These are phyloP conservation scores for Neurospora sp. DNA, from an alignment of 2,329 filamentous ascomycete species.

Conservation along the genomic window DNA sequence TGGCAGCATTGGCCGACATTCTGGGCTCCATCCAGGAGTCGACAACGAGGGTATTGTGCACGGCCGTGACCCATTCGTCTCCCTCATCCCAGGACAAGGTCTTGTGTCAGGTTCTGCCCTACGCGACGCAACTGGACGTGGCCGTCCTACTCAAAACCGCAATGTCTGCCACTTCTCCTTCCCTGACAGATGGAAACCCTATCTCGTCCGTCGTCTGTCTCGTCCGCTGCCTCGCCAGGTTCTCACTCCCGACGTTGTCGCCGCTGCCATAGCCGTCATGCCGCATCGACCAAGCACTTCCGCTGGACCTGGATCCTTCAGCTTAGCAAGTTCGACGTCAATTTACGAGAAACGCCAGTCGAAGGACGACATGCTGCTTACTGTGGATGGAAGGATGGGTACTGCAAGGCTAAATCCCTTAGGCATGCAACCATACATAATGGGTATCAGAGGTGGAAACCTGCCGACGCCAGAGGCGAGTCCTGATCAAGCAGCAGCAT, in stretches of 20 bases:
- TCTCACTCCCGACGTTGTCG: constrained; percentile 14
- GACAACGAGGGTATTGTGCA: constrained; percentile 16
- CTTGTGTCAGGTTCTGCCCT: constrained; percentile 27
- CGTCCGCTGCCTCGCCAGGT: constrained; percentile 19
- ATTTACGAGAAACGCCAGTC: constrained; percentile 34
- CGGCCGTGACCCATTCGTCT: constrained; percentile 15
- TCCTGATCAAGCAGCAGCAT: constrained; percentile 16
- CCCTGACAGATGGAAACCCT: constrained; percentile 20
- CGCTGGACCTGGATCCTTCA: constrained; percentile 24
- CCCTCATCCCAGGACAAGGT: constrained; percentile 18
- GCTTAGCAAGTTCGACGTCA: constrained; percentile 14
- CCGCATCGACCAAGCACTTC: constrained; percentile 32
- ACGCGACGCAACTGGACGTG: constrained; percentile 19
- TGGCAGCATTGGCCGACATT: constrained; percentile 15
- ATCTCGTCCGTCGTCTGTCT: constrained; percentile 23
- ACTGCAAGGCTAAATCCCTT: constrained; percentile 17
- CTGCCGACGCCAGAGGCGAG: constrained; percentile 34
- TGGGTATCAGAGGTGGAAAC: constrained; percentile 29
- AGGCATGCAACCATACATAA: constrained; percentile 12
- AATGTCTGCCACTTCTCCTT: constrained; percentile 21
- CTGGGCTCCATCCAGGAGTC: constrained; percentile 12
- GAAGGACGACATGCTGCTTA: constrained; percentile 28
- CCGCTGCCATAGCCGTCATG: constrained; percentile 19
- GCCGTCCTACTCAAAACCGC: constrained; percentile 22
- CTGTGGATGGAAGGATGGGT: constrained; percentile 22